phyloP scores from a whole-genome alignment of 306 rosid species.

The Phaseolus lunatus region DNA sequence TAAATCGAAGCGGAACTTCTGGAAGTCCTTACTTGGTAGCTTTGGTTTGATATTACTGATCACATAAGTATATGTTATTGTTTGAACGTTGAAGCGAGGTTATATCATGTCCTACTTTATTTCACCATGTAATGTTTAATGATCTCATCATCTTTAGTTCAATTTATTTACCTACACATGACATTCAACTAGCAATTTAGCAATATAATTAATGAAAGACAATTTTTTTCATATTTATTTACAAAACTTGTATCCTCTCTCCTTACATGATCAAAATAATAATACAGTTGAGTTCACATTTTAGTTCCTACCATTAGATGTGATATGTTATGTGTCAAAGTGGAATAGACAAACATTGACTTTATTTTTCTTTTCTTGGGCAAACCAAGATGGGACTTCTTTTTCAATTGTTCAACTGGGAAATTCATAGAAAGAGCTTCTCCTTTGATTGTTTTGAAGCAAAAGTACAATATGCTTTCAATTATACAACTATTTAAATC shows the following conservation, averaged over 20 bases:
- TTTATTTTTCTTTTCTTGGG: neutral
- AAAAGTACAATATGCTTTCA: neutral
- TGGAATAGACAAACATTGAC: too few species aligned
- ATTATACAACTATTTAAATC: slow-evolving; percentile 15
- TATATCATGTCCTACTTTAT: neutral
- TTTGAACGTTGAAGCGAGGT: neutral
- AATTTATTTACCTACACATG: neutral
- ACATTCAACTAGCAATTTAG: neutral
- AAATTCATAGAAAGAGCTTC: neutral
- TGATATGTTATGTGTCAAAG: neutral
- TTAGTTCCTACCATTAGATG: neutral
- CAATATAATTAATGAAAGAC: neutral
- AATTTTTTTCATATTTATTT: neutral
- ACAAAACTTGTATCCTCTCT: neutral
- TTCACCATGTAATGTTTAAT: neutral
- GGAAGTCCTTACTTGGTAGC: neutral
- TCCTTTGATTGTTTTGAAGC: slow-evolving; percentile 10
- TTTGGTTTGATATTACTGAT: neutral
- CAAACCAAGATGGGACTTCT: slow-evolving; percentile 8
- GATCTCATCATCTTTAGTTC: neutral
- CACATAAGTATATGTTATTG: neutral
- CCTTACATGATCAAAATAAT: neutral
- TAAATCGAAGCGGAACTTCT: neutral
- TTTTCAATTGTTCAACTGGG: slow-evolving; percentile 28
- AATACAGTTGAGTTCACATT: neutral